Base-by-base conservation (phyloP, 208 protist species). In the Acanthamoeba castellanii region DNA sequence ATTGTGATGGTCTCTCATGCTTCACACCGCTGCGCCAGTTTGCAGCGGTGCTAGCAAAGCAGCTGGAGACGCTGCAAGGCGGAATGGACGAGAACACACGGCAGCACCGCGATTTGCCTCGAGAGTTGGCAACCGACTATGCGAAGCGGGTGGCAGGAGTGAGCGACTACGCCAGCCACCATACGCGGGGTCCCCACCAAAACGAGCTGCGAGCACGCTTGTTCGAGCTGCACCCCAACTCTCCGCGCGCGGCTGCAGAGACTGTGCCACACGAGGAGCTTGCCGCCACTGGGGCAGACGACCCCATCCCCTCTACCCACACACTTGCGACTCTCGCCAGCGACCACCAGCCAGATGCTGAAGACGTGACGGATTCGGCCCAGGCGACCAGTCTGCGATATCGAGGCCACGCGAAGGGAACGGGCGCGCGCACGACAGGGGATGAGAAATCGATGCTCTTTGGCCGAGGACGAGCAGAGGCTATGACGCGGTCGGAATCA, bases 121-220 rank as follows among this genome's bases (percentile, higher is more conserved):
- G 74, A 27, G 45, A 45, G 34, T 1, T 82, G 22, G 74, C 74
- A 1, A 27, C 37, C 11, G 74, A 82, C 37, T 82, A 82, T 34
- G 37, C 74, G 6, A 82, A 82, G 37, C 74, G 74, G 6, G 32
- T 82, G 6, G 30, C 74, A 42, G 74, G 22, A 14, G 74, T 82
- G 74, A 42, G 74, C 16, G 45, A 82, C 74, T 82, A 82, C 30
- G 74, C 74, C 6, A 45, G 45, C 45, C 74, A 82, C 16, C 74
- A 82, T 6, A 50, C 37, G 32, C 74, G 74, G 7, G 74, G 37
- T 11, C 45, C 74, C 4, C 74, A 82, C 8, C 74, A 82, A 7
- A 82, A 82, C 34, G 74, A 82, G 25, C 74, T 82, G n/a, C 74
- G 74, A 16, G 74, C 74, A 9, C 74, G 74, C 18, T 37, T 82